Conservation (phyloP, 2,329 filamentous ascomycete genomes). For the Botrytis medusae region DNA sequence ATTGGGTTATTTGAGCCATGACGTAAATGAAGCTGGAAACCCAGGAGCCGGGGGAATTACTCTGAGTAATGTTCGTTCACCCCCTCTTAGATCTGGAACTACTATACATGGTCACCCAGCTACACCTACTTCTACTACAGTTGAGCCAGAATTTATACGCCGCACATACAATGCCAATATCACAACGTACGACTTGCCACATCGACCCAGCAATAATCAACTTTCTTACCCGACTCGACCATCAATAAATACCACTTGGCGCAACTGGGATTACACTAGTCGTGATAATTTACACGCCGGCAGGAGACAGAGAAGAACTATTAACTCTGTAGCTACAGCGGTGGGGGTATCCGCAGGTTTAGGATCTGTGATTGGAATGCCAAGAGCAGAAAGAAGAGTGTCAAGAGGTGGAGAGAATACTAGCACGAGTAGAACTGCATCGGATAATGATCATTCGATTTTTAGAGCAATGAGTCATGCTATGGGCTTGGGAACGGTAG, state of each 20-base stretch:
- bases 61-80: too few relatives aligned
- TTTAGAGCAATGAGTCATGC: neutral
- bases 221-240: too few relatives aligned
- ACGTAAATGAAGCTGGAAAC: too few relatives aligned
- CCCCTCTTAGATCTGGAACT: neutral
- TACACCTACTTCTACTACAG: neutral
- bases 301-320: neutral
- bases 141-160: neutral
- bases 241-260: neutral
- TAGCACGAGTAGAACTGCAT: neutral
- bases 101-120: neutral
- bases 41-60: fast-evolving
- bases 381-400: neutral
- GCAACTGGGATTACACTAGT: neutral
- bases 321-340: neutral
- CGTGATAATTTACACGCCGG: fast-evolving
- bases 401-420: neutral
- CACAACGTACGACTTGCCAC: neutral
- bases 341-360: neutral
- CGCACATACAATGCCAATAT: neutral
- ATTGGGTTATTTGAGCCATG: neutral
- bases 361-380: neutral
- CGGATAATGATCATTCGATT: neutral
- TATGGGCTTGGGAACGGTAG: neutral
- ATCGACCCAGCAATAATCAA: neutral